Conservation (phyloP, 2,329 filamentous ascomycete genomes). For the Onygenales sp. region DNA sequence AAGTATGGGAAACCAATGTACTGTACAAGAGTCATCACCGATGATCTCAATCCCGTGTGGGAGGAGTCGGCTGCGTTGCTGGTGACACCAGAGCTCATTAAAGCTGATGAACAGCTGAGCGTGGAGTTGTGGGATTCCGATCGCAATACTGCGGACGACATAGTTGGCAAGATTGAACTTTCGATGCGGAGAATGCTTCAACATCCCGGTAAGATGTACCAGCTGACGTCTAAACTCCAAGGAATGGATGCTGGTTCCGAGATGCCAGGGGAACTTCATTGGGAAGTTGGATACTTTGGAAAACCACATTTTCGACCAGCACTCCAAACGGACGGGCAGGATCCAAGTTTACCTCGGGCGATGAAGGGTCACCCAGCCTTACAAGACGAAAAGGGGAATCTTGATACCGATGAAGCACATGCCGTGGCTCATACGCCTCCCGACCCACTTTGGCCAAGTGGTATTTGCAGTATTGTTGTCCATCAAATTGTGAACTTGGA, state of each 20-base stretch:
- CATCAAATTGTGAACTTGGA: slow-evolving; percentile 95
- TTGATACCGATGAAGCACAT: slow-evolving; percentile 67
- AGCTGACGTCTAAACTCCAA: slow-evolving; percentile 70
- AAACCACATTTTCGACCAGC: slow-evolving; percentile 82
- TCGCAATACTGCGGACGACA: slow-evolving; percentile 81
- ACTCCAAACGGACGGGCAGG: slow-evolving; percentile 77
- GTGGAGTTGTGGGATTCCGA: slow-evolving; percentile 97
- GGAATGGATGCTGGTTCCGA: slow-evolving; percentile 74
- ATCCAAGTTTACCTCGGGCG: slow-evolving; percentile 63
- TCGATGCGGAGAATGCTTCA: slow-evolving; percentile 93
- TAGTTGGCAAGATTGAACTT: slow-evolving; percentile 88
- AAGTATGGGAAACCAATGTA: slow-evolving; percentile 98
- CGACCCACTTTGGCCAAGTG: slow-evolving; percentile 92
- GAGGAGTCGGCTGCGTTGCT: slow-evolving; percentile 78
- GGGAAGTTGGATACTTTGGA: slow-evolving; percentile 92
- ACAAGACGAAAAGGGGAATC: slow-evolving; percentile 76
- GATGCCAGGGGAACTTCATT: slow-evolving; percentile 90
- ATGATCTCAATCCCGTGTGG: slow-evolving; percentile 87
- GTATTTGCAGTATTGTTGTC: slow-evolving; percentile 73
- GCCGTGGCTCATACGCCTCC: slow-evolving; percentile 83
- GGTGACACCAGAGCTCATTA: slow-evolving; percentile 82
- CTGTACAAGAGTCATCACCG: slow-evolving; percentile 90
- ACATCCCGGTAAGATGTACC: slow-evolving; percentile 86
- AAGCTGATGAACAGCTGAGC: slow-evolving; percentile 84
- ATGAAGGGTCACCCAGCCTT: slow-evolving; percentile 66